Percentiles rank a stretch among this genome's conserved stretches.
phyloP scores from a whole-genome alignment of 78 protist genomes.

The Dictyostelium purpureum region DNA sequence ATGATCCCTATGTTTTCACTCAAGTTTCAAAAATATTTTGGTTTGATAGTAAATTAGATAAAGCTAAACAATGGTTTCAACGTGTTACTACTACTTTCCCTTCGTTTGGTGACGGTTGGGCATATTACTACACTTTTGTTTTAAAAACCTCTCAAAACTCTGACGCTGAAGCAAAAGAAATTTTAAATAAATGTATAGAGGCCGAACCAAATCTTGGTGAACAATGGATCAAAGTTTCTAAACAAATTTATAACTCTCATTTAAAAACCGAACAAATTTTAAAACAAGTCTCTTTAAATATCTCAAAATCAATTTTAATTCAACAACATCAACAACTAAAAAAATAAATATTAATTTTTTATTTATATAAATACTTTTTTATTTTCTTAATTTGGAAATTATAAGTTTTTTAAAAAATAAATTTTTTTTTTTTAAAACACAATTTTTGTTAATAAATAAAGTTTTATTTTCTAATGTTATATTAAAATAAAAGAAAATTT shows the following conservation, averaged over 20 bases:
- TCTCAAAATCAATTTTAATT: slow-evolving; percentile 38
- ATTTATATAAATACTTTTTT: too few species aligned
- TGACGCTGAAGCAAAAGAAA: slow-evolving; percentile 46
- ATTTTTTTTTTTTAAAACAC: too few species aligned
- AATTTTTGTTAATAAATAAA: too few species aligned
- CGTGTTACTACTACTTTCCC: slow-evolving; percentile 85
- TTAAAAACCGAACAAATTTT: slow-evolving; percentile 76
- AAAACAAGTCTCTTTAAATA: slow-evolving; percentile 42
- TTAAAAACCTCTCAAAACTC: slow-evolving; percentile 43
- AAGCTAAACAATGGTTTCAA: slow-evolving; percentile 93
- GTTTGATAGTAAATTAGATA: slow-evolving; percentile 89
- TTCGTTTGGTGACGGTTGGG: slow-evolving; percentile 97
- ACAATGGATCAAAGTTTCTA: slow-evolving; percentile 86
- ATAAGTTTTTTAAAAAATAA: too few species aligned
- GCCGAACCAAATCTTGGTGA: slow-evolving; percentile 93
- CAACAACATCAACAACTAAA: too few species aligned
- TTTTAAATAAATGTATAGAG: slow-evolving; percentile 78
- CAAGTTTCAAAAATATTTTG: slow-evolving; percentile 85
- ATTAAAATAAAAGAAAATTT: too few species aligned
- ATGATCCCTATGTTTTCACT: slow-evolving; percentile 73
- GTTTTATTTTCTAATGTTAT: too few species aligned
- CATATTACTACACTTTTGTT: slow-evolving; percentile 85
- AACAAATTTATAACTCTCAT: slow-evolving; percentile 62
- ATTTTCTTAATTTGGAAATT: too few species aligned
- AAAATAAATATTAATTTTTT: too few species aligned